Base-by-base conservation (phyloP, 2,329 filamentous ascomycete genomes). In the Grosmannia serpens region DNA sequence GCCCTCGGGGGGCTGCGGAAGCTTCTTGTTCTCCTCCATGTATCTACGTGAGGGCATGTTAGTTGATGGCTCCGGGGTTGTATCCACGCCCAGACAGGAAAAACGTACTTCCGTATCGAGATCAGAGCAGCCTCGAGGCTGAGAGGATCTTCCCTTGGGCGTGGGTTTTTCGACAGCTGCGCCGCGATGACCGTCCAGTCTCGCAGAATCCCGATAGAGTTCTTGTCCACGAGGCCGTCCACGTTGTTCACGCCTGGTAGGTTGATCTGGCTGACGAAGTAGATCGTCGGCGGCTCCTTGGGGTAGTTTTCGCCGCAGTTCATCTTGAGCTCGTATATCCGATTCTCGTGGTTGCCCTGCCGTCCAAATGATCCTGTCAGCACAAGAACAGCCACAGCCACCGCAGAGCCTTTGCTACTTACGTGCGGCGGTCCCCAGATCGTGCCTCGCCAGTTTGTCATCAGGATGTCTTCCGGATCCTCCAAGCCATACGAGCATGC, bases 361-460 rank as follows among this genome's bases (percentile, higher is more conserved):
- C n/a, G 4, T 20, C 33, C 11, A 26, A 47, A 17, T 11, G 46
- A 60, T n/a, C 11, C 27, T 9, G 22, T 63, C 35, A 65, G 60
- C 26, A 22, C 13, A 8, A 50, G 6, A 35, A 20, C 2, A 49
- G 3, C 26, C 5, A 29, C 7, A 15, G n/a, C 13, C 6, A 29
- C 6, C 7, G 13, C 20, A 17, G 24, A 3, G 29, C 7, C 4
- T 35, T 4, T 7, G 31, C 4, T 15, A 20, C 88, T 69, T 79
- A 96, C 94, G 73, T 97, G 91, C 71, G 94, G 92, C 65, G 94
- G 94, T 1, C 94, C 94, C 55, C 96, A 85, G 64, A 99, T 97
- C 20, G 94, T 99, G 68, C 92, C 94, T 69, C 95, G 96, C 94
- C 94, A 99, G 78, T 96, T 91, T 63, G 88, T 92, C 91, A 99